Base-by-base conservation (phyloP, 108 stramenopile species). In the Nitzschia sp. region DNA sequence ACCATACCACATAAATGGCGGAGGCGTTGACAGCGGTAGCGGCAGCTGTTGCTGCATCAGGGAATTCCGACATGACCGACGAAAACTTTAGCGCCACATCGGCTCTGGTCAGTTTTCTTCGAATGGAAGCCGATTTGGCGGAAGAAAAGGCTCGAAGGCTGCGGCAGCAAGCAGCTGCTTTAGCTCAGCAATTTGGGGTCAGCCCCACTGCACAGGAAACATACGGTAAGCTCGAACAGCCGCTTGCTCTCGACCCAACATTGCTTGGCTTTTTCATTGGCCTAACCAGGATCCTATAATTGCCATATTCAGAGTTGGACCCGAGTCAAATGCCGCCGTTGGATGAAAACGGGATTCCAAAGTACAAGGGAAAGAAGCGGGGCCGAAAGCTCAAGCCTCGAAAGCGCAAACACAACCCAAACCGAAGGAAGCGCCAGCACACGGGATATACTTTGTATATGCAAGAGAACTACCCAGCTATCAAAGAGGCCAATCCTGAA, bases 321-420 rank as follows among this genome's bases (percentile, higher is more conserved):
- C 66, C 75, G 15, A 46, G 29, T 24, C 59, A 83, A 54, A 23
- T 81, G 54, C 58, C 83, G 3, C 83, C 83, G 0, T 42, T 81
- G 29, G 79, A 84, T 49, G 83, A 80, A 53, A 66, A 81, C 31
- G 83, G 83, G 1, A 25, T 71, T 27, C 83, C 83, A 13, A 84
- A 84, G 55, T 84, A 84, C 61, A 75, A 71, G 60, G 83, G 83
- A 3, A 78, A 78, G 55, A 84, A 84, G 58, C 76, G 83, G 4
- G 83, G 83, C 21, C 71, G 79, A 27, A 84, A 84, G 48, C 76
- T 76, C n/a, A 77, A 78, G 59, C 33, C 54, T 3, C 56, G 77
- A 13, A 78, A 78, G 35, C 83, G 83, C 9, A 68, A 72, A 25
- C n/a, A 19, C 46, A 78, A 84, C 45, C 72, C 83, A 4, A 69